A percentile compares a stretch with the other conserved stretches of the same genome.
These are phyloP conservation scores for Quercus wislizeni DNA, from an alignment of 306 rosid genomes.

Conservation along the genomic window DNA sequence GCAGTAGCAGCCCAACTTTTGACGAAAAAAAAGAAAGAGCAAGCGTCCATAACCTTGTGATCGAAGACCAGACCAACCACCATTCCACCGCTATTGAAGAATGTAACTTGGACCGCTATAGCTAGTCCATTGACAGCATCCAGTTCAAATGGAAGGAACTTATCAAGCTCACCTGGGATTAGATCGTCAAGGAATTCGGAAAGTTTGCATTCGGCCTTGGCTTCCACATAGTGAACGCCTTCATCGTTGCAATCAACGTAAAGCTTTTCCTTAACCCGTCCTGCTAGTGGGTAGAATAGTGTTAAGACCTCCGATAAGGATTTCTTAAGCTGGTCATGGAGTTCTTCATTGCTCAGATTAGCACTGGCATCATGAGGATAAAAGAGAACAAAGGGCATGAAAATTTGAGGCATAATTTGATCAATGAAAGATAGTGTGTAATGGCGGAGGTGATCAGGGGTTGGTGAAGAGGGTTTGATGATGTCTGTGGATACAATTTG, in stretches of 20 bases:
- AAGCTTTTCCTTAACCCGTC: conserved; percentile 3
- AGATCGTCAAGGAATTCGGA: background rate
- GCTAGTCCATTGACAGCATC: background rate
- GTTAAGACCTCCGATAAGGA: conserved; percentile 25
- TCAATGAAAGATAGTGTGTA: conserved; percentile 41
- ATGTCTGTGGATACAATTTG: conserved; percentile 18
- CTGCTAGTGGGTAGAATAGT: conserved; percentile 26
- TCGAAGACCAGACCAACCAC: conserved; percentile 9
- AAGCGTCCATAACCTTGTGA: conserved; percentile 20
- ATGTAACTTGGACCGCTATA: background rate
- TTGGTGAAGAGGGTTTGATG: conserved; percentile 39
- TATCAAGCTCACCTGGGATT: background rate
- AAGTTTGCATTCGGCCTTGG: background rate
- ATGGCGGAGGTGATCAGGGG: conserved; percentile 28
- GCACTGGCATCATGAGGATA: background rate
- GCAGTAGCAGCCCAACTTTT: conserved; percentile 21
- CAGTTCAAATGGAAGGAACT: background rate
- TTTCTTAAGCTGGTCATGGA: background rate
- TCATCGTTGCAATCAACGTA: conserved; percentile 22
- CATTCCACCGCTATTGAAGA: conserved; percentile 17
- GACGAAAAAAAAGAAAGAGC: background rate
- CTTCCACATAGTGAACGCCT: conserved; percentile 24
- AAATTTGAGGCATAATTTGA: conserved; percentile 35
- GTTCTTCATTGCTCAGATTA: background rate
- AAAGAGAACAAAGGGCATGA: conserved; percentile 36